Conservation (phyloP, 2,329 filamentous ascomycete species). For the Fusarium sp. region DNA sequence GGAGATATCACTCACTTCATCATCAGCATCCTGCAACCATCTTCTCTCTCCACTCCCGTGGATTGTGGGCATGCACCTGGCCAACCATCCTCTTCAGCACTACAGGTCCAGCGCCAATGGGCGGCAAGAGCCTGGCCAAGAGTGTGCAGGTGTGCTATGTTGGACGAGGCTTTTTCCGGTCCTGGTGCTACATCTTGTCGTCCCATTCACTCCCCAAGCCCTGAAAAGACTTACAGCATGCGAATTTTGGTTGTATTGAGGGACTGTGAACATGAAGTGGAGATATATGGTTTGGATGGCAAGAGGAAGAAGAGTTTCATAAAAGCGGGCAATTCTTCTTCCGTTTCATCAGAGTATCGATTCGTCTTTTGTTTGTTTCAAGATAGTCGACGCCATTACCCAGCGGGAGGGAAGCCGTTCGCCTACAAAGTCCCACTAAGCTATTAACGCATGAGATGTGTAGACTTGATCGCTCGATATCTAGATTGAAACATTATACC, state of each 20-base stretch:
- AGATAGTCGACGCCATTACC: background rate
- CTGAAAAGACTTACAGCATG: background rate
- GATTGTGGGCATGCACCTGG: constrained; percentile 16
- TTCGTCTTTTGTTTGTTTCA: constrained; percentile 25
- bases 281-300: background rate
- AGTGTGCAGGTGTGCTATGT: background rate
- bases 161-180: background rate
- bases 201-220: constrained; percentile 13
- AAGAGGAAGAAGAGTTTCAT: background rate
- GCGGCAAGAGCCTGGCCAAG: background rate
- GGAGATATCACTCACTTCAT: background rate
- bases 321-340: background rate
- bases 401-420: background rate
- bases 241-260: background rate
- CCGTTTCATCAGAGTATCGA: constrained; percentile 12
- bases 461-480: constrained; percentile 13
- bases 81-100: constrained; percentile 4
- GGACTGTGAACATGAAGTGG: background rate
- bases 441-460: constrained; percentile 6
- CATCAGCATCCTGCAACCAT: background rate
- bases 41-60: constrained; percentile 6
- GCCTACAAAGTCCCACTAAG: background rate
- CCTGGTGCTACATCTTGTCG: constrained; percentile 13
- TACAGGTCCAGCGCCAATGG: background rate
- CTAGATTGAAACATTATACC: constrained; percentile 23